Evolutionary conservation across 2,329 filamentous ascomycete species (phyloP).

Genomic region (Pezizomycotina sp.): DNA sequence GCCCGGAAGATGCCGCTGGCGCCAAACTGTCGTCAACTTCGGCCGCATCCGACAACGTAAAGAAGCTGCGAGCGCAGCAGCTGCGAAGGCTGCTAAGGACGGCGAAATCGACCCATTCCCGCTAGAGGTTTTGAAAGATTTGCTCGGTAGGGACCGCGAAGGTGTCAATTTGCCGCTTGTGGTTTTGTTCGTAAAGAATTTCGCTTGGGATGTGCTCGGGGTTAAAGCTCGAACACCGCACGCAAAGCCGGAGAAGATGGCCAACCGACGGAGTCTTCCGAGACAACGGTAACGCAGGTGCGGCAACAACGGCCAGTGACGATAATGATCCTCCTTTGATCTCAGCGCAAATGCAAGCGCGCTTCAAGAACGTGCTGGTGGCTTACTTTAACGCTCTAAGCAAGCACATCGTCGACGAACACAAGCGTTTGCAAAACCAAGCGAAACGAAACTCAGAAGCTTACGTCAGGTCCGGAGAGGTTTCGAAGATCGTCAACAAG

Average conservation of each 20-base stretch:
- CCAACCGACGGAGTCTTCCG: slow-evolving; percentile 12
- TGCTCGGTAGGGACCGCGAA: slow-evolving; percentile 83
- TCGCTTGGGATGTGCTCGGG: slow-evolving; percentile 87
- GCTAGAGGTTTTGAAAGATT: slow-evolving; percentile 90
- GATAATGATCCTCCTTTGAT: slow-evolving; percentile 57
- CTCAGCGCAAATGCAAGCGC: slow-evolving; percentile 58
- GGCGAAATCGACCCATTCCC: slow-evolving; percentile 79
- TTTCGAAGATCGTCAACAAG: slow-evolving; percentile 96
- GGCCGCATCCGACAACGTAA: slow-evolving; percentile 14
- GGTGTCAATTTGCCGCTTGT: slow-evolving; percentile 80
- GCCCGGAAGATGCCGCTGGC: slow-evolving; percentile 43
- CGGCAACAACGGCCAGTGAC: slow-evolving; percentile 35
- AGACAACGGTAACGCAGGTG: slow-evolving; percentile 26
- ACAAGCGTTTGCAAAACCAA: slow-evolving; percentile 73
- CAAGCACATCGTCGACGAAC: slow-evolving; percentile 70
- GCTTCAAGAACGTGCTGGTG: slow-evolving; percentile 69
- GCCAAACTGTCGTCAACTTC: slow-evolving; percentile 12
- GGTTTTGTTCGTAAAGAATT: slow-evolving; percentile 89
- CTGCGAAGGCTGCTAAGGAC: slow-evolving; percentile 47
- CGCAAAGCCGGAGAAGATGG: slow-evolving; percentile 72
- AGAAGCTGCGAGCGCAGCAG: slow-evolving; percentile 37
- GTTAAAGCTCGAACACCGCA: slow-evolving; percentile 60
- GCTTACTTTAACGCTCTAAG: slow-evolving; percentile 92
- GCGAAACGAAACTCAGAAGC: slow-evolving; percentile 91
- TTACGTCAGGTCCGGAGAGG: slow-evolving; percentile 94